Percentiles rank a stretch among this genome's conserved stretches.
These are phyloP conservation scores for Suillus cothurnatus DNA, from an alignment of 768 basidiomycete species.

Conservation along the genomic window DNA sequence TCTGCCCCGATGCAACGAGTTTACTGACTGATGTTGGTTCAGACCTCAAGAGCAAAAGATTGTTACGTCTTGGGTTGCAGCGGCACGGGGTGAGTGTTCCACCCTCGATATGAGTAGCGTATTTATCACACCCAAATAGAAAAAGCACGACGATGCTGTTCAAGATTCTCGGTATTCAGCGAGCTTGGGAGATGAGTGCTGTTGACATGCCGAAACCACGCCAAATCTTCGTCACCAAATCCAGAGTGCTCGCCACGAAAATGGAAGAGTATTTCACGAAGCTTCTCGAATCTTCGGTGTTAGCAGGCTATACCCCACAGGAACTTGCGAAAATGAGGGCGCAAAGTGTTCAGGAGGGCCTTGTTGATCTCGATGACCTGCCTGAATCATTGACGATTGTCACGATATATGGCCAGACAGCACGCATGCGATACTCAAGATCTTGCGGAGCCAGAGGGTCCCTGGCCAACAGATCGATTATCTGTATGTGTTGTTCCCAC, in stretches of 20 bases:
- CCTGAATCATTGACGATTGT: constrained; percentile 19
- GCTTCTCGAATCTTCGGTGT: constrained; percentile 47
- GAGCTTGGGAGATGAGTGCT: constrained; percentile 46
- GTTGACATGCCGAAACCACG: constrained; percentile 48
- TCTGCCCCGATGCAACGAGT: not conserved
- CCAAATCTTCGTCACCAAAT: constrained; percentile 76
- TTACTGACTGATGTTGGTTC: constrained; percentile 18
- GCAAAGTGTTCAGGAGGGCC: constrained; percentile 27
- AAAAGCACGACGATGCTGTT: constrained; percentile 80
- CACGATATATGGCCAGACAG: constrained; percentile 31
- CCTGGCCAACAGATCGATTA: constrained; percentile 51
- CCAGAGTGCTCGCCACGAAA: constrained; percentile 62
- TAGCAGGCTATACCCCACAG: constrained; percentile 37
- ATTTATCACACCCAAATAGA: constrained; percentile 33
- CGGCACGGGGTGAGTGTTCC: constrained; percentile 62
- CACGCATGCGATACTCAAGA: constrained; percentile 50
- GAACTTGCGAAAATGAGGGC: constrained; percentile 38
- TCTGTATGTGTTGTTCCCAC: constrained; percentile 42
- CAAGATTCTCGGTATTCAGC: constrained; percentile 72
- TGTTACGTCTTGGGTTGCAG: constrained; percentile 68
- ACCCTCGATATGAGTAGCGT: not conserved
- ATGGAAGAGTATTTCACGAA: constrained; percentile 69
- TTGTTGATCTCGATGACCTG: constrained; percentile 41
- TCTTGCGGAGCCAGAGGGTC: constrained; percentile 21
- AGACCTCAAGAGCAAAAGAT: constrained; percentile 55